Evolutionary conservation across 257 asterid species (phyloP).

Genomic region (Plantago ovata): DNA sequence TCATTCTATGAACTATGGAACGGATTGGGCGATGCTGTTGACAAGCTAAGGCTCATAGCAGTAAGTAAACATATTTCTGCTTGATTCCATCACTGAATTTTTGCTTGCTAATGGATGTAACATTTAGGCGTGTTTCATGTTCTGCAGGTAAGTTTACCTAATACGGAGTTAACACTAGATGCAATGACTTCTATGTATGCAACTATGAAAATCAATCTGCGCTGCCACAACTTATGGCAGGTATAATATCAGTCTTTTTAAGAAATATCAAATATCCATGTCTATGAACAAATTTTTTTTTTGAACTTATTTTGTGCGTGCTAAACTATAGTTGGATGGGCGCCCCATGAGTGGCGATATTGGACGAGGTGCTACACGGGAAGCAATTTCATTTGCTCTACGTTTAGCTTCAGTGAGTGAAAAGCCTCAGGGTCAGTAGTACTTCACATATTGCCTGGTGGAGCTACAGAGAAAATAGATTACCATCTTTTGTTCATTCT

Average conservation of each 20-base stretch:
- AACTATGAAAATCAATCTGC: slow-evolving; percentile 50
- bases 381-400: slow-evolving; percentile 70
- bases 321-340: slow-evolving; percentile 67
- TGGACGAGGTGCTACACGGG: slow-evolving; percentile 85
- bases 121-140: neutral
- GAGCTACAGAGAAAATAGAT: too few relatives aligned
- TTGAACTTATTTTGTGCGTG: slow-evolving; percentile 8
- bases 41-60: slow-evolving; percentile 72
- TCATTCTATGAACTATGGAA: slow-evolving; percentile 66
- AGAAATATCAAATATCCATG: neutral
- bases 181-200: slow-evolving; percentile 63
- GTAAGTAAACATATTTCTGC: slow-evolving; percentile 35
- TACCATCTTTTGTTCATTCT: neutral
- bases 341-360: slow-evolving; percentile 98
- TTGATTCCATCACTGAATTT: neutral
- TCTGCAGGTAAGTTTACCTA: slow-evolving; percentile 82
- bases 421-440: slow-evolving; percentile 60
- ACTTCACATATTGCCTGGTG: neutral
- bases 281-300: neutral
- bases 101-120: neutral
- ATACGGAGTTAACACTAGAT: slow-evolving; percentile 50
- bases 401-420: slow-evolving; percentile 45
- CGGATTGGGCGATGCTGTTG: slow-evolving; percentile 61
- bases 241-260: slow-evolving; percentile 25
- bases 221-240: slow-evolving; percentile 86